These are phyloP conservation scores for Lupinus albus DNA, from an alignment of 306 rosid genomes.

Conservation along the genomic window DNA sequence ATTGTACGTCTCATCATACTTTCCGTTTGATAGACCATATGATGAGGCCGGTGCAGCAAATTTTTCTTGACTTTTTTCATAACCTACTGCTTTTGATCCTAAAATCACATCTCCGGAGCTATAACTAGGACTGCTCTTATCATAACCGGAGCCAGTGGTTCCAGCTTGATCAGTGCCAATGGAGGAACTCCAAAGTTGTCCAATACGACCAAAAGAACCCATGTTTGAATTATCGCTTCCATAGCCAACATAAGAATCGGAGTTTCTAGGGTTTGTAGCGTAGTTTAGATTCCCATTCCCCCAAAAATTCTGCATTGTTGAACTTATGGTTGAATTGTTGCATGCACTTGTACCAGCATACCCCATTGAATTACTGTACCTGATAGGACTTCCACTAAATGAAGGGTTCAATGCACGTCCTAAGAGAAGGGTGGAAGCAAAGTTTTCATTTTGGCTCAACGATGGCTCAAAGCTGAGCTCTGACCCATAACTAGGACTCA, in stretches of 20 bases:
- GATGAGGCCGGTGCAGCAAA: conserved; percentile 48
- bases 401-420: conserved; percentile 47
- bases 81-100: conserved; percentile 58
- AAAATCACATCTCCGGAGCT: conserved; percentile 54
- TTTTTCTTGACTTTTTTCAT: conserved; percentile 57
- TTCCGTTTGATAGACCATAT: conserved; percentile 53
- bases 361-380: conserved; percentile 48
- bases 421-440: conserved; percentile 8
- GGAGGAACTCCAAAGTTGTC: conserved; percentile 68
- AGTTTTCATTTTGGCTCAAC: conserved; percentile 37
- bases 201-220: conserved; percentile 58
- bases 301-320: conserved; percentile 49
- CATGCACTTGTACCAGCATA: conserved; percentile 41
- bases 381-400: conserved; percentile 52
- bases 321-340: conserved; percentile 43
- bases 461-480: conserved; percentile 52
- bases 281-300: conserved; percentile 48
- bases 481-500: conserved; percentile 51
- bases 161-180: conserved; percentile 54
- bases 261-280: conserved; percentile 41
- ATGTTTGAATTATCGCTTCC: conserved; percentile 60
- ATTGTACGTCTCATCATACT: conserved; percentile 43
- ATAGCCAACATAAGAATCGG: conserved; percentile 45
- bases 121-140: conserved; percentile 52
- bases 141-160: conserved; percentile 54